phyloP scores from a whole-genome alignment of 495 filamentous ascomycete genomes.

The Penicillium coffeae region DNA sequence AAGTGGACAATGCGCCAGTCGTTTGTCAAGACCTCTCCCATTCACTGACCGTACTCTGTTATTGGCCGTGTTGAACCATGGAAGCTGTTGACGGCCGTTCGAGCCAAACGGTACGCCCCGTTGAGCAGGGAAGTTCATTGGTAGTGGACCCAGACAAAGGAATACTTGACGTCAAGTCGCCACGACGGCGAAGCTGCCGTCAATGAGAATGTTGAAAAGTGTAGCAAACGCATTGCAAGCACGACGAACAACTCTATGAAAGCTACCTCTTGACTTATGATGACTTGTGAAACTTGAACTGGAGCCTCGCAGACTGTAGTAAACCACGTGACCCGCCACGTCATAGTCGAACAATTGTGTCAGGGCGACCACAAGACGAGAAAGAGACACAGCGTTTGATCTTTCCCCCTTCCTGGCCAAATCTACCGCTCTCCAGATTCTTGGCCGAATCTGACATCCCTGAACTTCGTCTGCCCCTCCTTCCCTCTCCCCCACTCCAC shows the following conservation, averaged over 20 bases:
- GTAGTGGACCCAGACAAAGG: not conserved
- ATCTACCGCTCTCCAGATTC: not conserved
- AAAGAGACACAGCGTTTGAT: not conserved
- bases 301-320: not conserved
- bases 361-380: not conserved
- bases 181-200: constrained; percentile 9
- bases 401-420: not conserved
- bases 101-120: not conserved
- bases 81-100: no score
- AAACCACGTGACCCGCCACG: constrained; percentile 2
- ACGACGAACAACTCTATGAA: not conserved
- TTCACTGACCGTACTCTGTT: no score
- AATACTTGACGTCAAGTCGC: constrained; percentile 27
- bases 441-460: no score
- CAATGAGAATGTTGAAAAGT: not conserved
- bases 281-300: no score
- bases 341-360: not conserved
- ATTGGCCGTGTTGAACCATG: no score
- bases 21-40: no score
- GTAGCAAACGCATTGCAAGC: constrained; percentile 4
- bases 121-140: no score
- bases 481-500: not conserved
- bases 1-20: no score
- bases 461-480: not conserved
- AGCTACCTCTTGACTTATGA: no score